These are phyloP conservation scores for Globisporangium nodosum DNA, from an alignment of 352 stramenopile species.

Conservation along the genomic window DNA sequence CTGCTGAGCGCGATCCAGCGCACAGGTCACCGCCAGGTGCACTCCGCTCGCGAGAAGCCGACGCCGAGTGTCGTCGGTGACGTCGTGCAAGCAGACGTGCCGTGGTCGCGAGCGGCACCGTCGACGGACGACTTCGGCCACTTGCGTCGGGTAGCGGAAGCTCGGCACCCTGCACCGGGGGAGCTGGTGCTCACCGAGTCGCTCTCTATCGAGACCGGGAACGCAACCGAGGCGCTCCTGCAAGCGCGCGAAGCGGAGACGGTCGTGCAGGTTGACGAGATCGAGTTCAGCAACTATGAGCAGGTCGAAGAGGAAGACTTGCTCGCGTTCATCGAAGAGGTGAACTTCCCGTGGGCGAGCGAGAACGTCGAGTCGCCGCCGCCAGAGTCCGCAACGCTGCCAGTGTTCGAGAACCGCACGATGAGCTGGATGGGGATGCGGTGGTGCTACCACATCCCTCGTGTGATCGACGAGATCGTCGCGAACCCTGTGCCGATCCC, in stretches of 20 bases:
- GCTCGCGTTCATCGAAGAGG: conserved; percentile 37
- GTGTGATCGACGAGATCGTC: conserved; percentile 42
- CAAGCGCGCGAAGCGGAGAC: conserved; percentile 1
- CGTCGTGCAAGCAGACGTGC: neutral
- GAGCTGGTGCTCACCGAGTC: conserved; percentile 63
- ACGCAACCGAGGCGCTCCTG: conserved; percentile 2
- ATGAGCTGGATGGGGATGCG: conserved; percentile 74
- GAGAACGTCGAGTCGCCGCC: conserved; percentile 12
- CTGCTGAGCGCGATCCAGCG: conserved; percentile 14
- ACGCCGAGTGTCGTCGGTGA: neutral
- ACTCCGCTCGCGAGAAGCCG: neutral
- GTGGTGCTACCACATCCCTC: conserved; percentile 75
- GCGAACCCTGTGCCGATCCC: conserved; percentile 56
- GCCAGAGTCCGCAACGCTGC: conserved; percentile 15
- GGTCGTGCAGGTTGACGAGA: conserved; percentile 14
- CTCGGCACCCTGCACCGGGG: conserved; percentile 38
- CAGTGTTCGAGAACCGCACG: conserved; percentile 41
- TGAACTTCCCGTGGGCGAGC: conserved; percentile 53
- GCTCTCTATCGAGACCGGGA: conserved; percentile 62
- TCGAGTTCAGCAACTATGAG: conserved; percentile 21
- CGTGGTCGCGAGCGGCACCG: neutral
- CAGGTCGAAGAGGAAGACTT: conserved; percentile 23
- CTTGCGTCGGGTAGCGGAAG: conserved; percentile 45
- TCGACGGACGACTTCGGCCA: conserved; percentile 56
- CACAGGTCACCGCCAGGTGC: neutral